Base-by-base conservation (phyloP, 208 protist species). In the Wallacemonas sp. region DNA sequence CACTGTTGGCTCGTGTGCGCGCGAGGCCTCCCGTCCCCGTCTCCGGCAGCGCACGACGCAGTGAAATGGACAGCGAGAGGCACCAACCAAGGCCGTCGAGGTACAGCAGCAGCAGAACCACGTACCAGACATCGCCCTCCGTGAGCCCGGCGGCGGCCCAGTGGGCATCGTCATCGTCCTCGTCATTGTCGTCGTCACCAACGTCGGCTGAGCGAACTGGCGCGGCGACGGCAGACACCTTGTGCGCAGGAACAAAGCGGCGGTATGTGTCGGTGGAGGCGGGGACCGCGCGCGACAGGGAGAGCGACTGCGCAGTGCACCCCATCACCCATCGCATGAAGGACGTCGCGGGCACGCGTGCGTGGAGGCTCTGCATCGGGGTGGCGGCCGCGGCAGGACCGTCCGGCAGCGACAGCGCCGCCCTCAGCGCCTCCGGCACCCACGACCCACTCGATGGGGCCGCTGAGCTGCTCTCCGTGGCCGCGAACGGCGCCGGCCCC, bases 121-220 rank as follows among this genome's bases (percentile, higher is more conserved):
- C 32, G 22, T 59, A 59, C 52, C 52, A 59, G 16, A 41, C 52
- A 25, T 59, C 52, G 20, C 8, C 31, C 31, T 59, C 52, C 22
- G 52, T 33, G 11, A 55, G 25, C 0, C 48, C 48, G 4, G 18
- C 48, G n/a, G n/a, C n/a, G n/a, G n/a, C n/a, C n/a, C n/a, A n/a
- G n/a, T n/a, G n/a, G n/a, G n/a, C n/a, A n/a, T n/a, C n/a, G n/a
- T n/a, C n/a, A n/a, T n/a, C n/a, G n/a, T n/a, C n/a, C n/a, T n/a
- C n/a, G n/a, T n/a, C n/a, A n/a, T n/a, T n/a, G n/a, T n/a, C n/a
- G n/a, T n/a, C n/a, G n/a, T n/a, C n/a, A n/a, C n/a, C n/a, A n/a
- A n/a, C n/a, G n/a, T n/a, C n/a, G n/a, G n/a, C n/a, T n/a, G n/a
- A n/a, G n/a, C n/a, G n/a, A 7, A 16, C 14, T 41, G 36, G 7